Percentiles rank a stretch among this genome's conserved stretches.
These are phyloP conservation scores for Globisporangium nodosum DNA, from an alignment of 352 stramenopile genomes.

Conservation along the genomic window DNA sequence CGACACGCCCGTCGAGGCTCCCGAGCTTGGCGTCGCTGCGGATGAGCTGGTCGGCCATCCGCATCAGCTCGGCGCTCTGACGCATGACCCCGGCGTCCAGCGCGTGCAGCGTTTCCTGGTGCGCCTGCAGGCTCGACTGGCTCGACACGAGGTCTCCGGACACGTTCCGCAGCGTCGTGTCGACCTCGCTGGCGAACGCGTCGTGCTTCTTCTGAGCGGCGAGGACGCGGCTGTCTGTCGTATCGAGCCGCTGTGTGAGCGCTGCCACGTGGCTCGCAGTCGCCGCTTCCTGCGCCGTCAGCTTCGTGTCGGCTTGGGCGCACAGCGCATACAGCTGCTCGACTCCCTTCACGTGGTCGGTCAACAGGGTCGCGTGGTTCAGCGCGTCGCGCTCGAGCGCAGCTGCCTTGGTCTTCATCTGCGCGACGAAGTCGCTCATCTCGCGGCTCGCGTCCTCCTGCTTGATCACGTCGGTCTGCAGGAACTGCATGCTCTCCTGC, in stretches of 20 bases:
- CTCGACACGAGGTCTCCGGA: conserved; percentile 22
- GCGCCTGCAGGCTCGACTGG: conserved; percentile 20
- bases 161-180: conserved; percentile 27
- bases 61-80: conserved; percentile 31
- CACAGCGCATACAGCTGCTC: conserved; percentile 25
- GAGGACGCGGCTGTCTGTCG: conserved; percentile 16
- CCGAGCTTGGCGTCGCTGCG: conserved; percentile 29
- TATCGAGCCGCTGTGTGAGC: conserved; percentile 20
- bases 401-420: conserved; percentile 18
- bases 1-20: conserved; percentile 32
- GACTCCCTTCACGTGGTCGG: conserved; percentile 25
- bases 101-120: conserved; percentile 26
- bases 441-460: conserved; percentile 36
- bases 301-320: conserved; percentile 15
- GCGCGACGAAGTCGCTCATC: conserved; percentile 20
- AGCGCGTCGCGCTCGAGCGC: conserved; percentile 17
- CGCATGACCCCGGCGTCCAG: conserved; percentile 21
- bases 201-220: conserved; percentile 15
- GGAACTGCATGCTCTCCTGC: conserved; percentile 28
- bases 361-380: conserved; percentile 13
- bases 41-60: conserved; percentile 20
- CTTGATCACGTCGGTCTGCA: conserved; percentile 43
- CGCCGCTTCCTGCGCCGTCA: conserved; percentile 21
- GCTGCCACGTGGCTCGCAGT: conserved; percentile 16
- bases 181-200: conserved; percentile 19